These are phyloP conservation scores for Talaromyces piceae DNA, from an alignment of 2,329 filamentous ascomycete genomes.

Conservation along the genomic window DNA sequence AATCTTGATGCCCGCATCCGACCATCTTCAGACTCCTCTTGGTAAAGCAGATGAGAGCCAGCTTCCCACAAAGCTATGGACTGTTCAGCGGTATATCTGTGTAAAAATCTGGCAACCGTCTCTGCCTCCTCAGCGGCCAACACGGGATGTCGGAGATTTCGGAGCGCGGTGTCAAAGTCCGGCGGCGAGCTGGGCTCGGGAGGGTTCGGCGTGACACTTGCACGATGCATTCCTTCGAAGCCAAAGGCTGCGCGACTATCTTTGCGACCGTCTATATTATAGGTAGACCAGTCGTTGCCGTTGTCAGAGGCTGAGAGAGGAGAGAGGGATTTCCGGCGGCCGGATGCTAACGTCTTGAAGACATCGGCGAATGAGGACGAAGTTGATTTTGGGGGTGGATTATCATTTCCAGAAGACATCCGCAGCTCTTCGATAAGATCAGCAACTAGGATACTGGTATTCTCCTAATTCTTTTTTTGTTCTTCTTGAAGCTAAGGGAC, in stretches of 20 bases:
- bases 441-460: background rate
- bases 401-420: slow-evolving; percentile 39
- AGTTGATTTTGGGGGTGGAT: slow-evolving; percentile 26
- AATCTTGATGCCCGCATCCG: slow-evolving; percentile 28
- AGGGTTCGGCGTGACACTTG: slow-evolving; percentile 29
- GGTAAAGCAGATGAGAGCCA: slow-evolving; percentile 30
- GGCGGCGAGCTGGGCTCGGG: slow-evolving; percentile 31
- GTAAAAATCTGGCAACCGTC: slow-evolving; percentile 23
- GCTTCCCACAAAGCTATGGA: slow-evolving; percentile 34
- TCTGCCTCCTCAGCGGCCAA: slow-evolving; percentile 34
- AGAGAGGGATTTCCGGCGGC: slow-evolving; percentile 32
- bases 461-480: too few relatives aligned
- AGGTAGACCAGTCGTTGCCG: slow-evolving; percentile 21
- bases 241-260: slow-evolving; percentile 26
- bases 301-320: slow-evolving; percentile 26
- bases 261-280: slow-evolving; percentile 27
- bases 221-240: slow-evolving; percentile 36
- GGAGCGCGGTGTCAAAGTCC: slow-evolving; percentile 32
- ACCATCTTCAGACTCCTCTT: slow-evolving; percentile 28
- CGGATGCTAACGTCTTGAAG: slow-evolving; percentile 35
- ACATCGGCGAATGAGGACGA: slow-evolving; percentile 36
- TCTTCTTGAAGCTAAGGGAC: background rate
- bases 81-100: slow-evolving; percentile 33
- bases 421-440: slow-evolving; percentile 17
- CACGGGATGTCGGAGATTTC: slow-evolving; percentile 24